Percentiles rank a stretch among this genome's conserved stretches.
phyloP scores from a whole-genome alignment of 2,329 filamentous ascomycete genomes.

The Penicillium sp. region DNA sequence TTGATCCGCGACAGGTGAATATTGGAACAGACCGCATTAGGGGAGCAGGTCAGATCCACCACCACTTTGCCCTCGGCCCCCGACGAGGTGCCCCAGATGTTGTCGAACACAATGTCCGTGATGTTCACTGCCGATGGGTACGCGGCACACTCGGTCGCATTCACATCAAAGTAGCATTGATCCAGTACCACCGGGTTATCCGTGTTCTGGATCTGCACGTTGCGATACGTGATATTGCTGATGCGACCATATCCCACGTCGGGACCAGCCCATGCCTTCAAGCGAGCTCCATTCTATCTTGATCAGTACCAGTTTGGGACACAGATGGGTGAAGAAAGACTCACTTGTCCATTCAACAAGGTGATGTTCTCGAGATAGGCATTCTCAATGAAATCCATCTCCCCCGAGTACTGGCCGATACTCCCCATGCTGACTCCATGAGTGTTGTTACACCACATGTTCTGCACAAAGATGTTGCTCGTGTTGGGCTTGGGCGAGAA shows the following conservation, averaged over 20 bases:
- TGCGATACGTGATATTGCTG: conserved; percentile 63
- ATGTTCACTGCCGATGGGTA: conserved; percentile 61
- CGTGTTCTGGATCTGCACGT: conserved; percentile 61
- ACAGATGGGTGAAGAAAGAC: background rate
- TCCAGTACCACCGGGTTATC: conserved; percentile 61
- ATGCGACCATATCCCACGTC: conserved; percentile 62
- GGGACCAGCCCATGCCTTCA: conserved; percentile 63
- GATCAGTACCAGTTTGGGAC: background rate
- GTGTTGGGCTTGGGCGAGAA: conserved; percentile 64
- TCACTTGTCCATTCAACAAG: conserved; percentile 52
- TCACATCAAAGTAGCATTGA: conserved; percentile 64
- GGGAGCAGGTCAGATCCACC: conserved; percentile 57
- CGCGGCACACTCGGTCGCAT: conserved; percentile 51
- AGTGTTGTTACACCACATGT: conserved; percentile 62
- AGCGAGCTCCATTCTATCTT: conserved; percentile 52
- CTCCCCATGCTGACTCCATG: conserved; percentile 61
- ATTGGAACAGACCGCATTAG: conserved; percentile 58
- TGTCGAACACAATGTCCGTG: conserved; percentile 60
- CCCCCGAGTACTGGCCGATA: conserved; percentile 59
- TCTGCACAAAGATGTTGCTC: conserved; percentile 58
- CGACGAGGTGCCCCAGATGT: conserved; percentile 58
- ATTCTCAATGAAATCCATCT: conserved; percentile 58
- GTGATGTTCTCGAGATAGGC: conserved; percentile 62
- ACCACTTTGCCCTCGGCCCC: conserved; percentile 58
- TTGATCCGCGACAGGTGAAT: conserved; percentile 59